phyloP scores from a whole-genome alignment of 2,329 filamentous ascomycete genomes.

The Rutstroemia sp. region DNA sequence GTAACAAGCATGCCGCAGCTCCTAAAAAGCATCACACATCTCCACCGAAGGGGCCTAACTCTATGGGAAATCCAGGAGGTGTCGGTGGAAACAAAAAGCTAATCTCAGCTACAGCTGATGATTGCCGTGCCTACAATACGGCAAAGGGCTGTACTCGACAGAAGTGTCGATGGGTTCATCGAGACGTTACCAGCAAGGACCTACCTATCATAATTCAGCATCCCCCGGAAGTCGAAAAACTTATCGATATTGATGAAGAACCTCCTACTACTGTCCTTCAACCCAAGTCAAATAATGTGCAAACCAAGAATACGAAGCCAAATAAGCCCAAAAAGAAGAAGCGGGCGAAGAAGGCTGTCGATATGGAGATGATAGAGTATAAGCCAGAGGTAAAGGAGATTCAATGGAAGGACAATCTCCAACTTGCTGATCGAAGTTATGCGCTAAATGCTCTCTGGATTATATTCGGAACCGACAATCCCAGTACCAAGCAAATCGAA shows the following conservation, averaged over 20 bases:
- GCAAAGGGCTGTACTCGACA: not conserved
- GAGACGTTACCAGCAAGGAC: not conserved
- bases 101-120: too few species aligned
- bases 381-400: not conserved
- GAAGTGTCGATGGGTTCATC: not conserved
- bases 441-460: not conserved
- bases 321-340: not conserved
- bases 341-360: not conserved
- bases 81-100: too few species aligned
- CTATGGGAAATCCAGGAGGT: too few species aligned
- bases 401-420: not conserved
- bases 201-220: not conserved
- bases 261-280: not conserved
- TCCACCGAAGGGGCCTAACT: too few species aligned
- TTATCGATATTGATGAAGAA: not conserved
- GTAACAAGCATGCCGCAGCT: too few species aligned
- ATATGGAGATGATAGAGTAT: not conserved
- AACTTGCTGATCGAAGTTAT: not conserved
- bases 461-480: not conserved
- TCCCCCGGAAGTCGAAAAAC: not conserved
- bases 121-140: too few species aligned
- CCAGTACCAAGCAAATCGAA: not conserved
- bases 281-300: not conserved
- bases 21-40: too few species aligned
- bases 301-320: not conserved